Evolutionary conservation across 2,329 filamentous ascomycete species (phyloP), one percentile per base, ranked within the genome.

Genomic region (Capronia coronata): DNA sequence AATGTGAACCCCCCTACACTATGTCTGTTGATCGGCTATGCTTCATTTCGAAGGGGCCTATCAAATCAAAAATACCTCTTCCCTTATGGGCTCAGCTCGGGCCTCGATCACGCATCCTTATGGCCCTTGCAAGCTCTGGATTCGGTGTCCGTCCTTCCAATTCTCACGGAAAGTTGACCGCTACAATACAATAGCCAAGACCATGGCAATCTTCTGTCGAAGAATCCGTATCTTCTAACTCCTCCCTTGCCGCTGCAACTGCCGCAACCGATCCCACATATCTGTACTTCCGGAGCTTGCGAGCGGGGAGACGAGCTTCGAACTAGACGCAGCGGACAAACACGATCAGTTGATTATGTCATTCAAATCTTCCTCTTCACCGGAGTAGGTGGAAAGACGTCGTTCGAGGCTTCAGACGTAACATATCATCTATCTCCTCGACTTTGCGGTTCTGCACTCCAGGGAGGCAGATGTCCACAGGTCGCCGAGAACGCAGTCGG

Each of bases 381-480:
- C 10, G 11, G 16, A 29, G 38, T 7, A 14, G 23, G 18, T 8
- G 13, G 38, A 9, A 41, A 44, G 21, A 38, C 4, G 16, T 46
- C 40, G 21, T 4, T n/a, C 10, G 5, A 10, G 25, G 32, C 21
- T 16, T 13, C 8, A 18, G 7, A 49, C 52, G 34, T 40, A 71
- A 34, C 65, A 56, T 56, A 23, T 56, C 54, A 14, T 52, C 50
- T 18, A 56, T 53, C 27, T 56, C 52, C 48, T 56, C 54, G 27
- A 56, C 51, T 1, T 44, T 56, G n/a, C 73, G 69, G 40, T 70
- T 74, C 62, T 77, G 76, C 43, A 75, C 74, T 59, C 79, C 76
- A 0, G 76, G 76, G 0, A 78, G 62, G 62, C 68, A 78, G 14
- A 56, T 8, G 48, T 51, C 54, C 54, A 56, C 27, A 51, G 18